Base-by-base conservation (phyloP, 2,329 filamentous ascomycete genomes). In the Hirsutella rhossiliensis region DNA sequence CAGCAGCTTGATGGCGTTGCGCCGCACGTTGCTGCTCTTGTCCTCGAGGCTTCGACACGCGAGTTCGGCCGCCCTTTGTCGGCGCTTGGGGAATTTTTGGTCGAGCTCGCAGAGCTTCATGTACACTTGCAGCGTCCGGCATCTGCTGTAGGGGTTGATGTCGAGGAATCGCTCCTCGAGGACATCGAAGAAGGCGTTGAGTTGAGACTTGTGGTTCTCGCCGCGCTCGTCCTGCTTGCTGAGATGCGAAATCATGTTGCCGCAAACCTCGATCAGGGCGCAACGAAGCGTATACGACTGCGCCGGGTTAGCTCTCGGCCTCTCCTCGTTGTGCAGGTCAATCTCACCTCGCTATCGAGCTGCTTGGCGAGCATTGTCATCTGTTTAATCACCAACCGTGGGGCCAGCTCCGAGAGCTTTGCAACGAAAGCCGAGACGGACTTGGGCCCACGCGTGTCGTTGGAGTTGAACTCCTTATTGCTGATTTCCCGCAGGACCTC, bases 401-500 rank as follows among this genome's bases (percentile, higher is more conserved):
- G 92, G 3, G 86, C 84, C 47, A 98, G 73, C 60, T 97, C 92
- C 0, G 92, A 97, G 27, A 98, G 75, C 59, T 90, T 94, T 45
- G 89, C 77, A 53, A 98, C 84, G 57, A 98, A 98, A 1, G 85
- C 78, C 13, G 92, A 97, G 8, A 97, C 87, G 1, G 90, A 97
- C 63, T 97, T 98, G 12, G 94, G 92, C 0, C 92, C 92, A 59
- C 84, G 87, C 1, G 85, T 88, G 62, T 98, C 94, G 56, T 94
- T 98, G 49, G 84, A 90, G 63, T 94, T 96, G 68, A 97, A 98
- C 59, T 97, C 90, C 61, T 95, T 98, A 65, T 89, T 95, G 61
- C 89, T 94, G 52, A 98, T 76, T 59, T 98, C 92, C 55, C 87
- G 82, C 46, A 98, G 65, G 28, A 97, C 86, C 59, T 98, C 92